Base-by-base conservation (phyloP, 768 basidiomycete genomes). In the Ramaria rubella region DNA sequence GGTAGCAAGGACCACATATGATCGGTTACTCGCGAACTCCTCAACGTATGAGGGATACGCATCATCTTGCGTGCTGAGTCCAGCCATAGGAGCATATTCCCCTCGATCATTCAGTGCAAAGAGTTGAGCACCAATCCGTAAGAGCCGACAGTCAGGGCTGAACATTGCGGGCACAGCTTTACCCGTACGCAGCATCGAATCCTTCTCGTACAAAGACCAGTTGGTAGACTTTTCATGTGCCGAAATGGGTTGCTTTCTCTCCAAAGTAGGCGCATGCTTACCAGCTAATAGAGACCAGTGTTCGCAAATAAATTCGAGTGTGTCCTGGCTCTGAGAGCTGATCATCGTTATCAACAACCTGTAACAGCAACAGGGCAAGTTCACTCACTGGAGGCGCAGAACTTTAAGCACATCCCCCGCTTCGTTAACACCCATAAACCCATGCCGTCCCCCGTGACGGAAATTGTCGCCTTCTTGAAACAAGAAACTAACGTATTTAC, bases 101-200 rank as follows among this genome's bases (percentile, higher is more conserved):
- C 43, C 23, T 7, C 17, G 15, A 31, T 21, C 5, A 31, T 44
- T 30, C 2, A 17, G 23, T 2, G 6, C n/a, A 31, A 55, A 55
- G 26, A 55, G 15, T 19, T 55, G 54, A 30, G 42, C 40, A 17
- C 54, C 54, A 15, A 55, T 55, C 17, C 54, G 54, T 7, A 55
- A 17, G 24, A 55, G 21, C 24, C 15, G 2, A n/a, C 54, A 42
- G 44, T 55, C 54, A 15, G 38, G 42, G 44, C 54, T 55, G 54
- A 55, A 55, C 36, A 31, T 26, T 46, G 29, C 29, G 5, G 54
- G 54, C 27, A 11, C 26, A 14, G 54, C 54, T 19, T 2, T 15
- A 17, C 42, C 26, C 8, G 24, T n/a, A 30, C 46, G 46, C 21
- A 31, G 6, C 14, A 8, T 5, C 31, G 40, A 36, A 9, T 26